phyloP scores from a whole-genome alignment of 495 filamentous ascomycete genomes.

The Cercophora samala region DNA sequence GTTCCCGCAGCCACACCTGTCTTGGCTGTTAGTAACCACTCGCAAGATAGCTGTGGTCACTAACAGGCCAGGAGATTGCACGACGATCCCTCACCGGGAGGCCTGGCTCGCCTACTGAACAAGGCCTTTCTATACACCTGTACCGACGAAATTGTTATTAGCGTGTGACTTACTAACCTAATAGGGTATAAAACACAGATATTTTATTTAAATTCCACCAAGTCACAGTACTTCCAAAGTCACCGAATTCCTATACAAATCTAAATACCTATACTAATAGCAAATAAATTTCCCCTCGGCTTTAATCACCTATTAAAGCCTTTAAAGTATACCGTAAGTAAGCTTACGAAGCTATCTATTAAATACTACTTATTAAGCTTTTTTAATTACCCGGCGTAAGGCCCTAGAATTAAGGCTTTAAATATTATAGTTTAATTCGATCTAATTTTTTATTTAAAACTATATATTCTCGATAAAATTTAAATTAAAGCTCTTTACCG shows the following conservation, averaged over 20 bases:
- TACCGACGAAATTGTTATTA: no score
- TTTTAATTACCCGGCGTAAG: not conserved
- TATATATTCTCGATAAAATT: not conserved
- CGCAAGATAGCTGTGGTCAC: not conserved
- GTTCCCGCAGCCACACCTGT: not conserved
- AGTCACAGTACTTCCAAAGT: no score
- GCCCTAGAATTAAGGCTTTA: not conserved
- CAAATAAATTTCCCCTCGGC: no score
- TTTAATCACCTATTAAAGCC: no score
- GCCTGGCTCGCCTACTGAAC: not conserved
- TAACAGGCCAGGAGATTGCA: conserved; percentile 4
- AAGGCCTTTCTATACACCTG: not conserved
- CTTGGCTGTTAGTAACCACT: conserved; percentile 1
- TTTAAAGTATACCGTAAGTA: not conserved
- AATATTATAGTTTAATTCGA: not conserved
- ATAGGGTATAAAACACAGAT: no score
- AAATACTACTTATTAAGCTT: not conserved
- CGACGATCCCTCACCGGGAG: conserved; percentile 3
- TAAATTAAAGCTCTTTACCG: not conserved
- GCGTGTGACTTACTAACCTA: no score
- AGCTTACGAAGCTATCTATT: not conserved
- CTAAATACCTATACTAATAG: no score
- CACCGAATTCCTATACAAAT: no score
- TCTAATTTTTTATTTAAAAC: not conserved
- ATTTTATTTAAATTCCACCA: no score